Evolutionary conservation across 2,329 filamentous ascomycete species (phyloP), one percentile per base, ranked within the genome.

Genomic region (Neurospora sp.): DNA sequence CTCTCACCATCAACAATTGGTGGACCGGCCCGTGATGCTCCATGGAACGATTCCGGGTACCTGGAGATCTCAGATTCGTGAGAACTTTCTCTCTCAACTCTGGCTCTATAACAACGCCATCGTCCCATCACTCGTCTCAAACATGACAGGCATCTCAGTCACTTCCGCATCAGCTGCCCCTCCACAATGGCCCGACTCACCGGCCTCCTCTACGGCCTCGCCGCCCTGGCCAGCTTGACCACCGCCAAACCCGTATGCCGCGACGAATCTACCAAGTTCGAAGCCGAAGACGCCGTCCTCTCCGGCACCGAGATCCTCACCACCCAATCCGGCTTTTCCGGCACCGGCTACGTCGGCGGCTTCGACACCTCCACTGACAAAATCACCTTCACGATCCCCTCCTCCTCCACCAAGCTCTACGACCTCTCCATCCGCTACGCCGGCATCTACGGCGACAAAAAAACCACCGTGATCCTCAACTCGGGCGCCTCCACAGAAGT

Each of bases 371-470:
- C 74, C 6, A 74, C 76, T 4, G 83, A 84, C 74, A 80, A 81
- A 72, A 76, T 85, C 69, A 82, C 79, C 17, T 83, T 85, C 74
- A 80, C 75, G 19, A 72, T 84, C 43, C 77, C 76, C 67, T 79
- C 78, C 69, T 75, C 73, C 23, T 74, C 73, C 0, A 73, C 77
- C 11, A 77, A 76, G 46, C 78, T 85, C 8, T 83, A 83, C 72
- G 82, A 85, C 71, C 75, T 85, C 3, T 78, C 74, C 28, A 78
- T 84, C 65, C 75, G 80, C 65, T 83, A 82, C 71, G 82, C 81
- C 36, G 82, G 80, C 19, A 80, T 82, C 11, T 81, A 83, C 69
- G 83, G 83, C 69, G 80, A 82, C 69, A 84, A 85, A 74, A 78
- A 77, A 33, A 83, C 83, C 0, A 77, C 78, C 2, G 76, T 85